Evolutionary conservation across 805 yeast genomes (phyloP), one percentile per base, ranked within the genome.

Genomic region (Limtongozyma cylindracea): DNA sequence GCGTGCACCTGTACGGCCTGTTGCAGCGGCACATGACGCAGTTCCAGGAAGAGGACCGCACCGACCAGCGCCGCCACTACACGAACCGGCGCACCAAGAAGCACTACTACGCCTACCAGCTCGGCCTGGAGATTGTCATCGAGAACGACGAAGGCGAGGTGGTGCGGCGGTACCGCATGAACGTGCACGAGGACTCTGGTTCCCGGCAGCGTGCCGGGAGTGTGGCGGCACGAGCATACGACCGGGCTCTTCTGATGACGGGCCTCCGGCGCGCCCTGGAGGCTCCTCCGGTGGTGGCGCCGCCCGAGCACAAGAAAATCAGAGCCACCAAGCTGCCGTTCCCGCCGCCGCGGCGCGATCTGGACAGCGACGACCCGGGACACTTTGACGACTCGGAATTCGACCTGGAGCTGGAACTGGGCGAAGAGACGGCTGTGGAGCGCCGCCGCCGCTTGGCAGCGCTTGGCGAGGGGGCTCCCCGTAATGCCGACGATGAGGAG

Each of bases 131-230:
- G 27, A 60, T 88, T 24, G 56, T 78, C 26, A 70, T 88, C 25
- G 98, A 84, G 42, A 74, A 80, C 35, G 76, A 63, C 20, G 92
- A 82, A 8, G 98, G 96, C 30, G 96, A 84, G 33, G 63, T 88
- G 25, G 51, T 88, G 20, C 65, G 93, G 36, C 56, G 92, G 23
- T 84, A 80, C 44, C 51, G 24, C 33, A 67, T 82, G 23, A 74
- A 69, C 33, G 57, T 62, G 3, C 77, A 67, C 31, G 28, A 13
- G 6, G 15, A 13, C 6, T 13, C 6, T 13, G 15, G 15, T 5
- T 13, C 15, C 6, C 6, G 15, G 6, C 15, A 13, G 6, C n/a
- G n/a, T n/a, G n/a, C n/a, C n/a, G n/a, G 15, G 15, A 5, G 6
- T 13, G 5, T 13, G 15, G 5, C 6, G 15, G 15, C 15, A 5